These are phyloP conservation scores for Aphanomyces euteiches DNA, from an alignment of 352 stramenopile genomes.

Conservation along the genomic window DNA sequence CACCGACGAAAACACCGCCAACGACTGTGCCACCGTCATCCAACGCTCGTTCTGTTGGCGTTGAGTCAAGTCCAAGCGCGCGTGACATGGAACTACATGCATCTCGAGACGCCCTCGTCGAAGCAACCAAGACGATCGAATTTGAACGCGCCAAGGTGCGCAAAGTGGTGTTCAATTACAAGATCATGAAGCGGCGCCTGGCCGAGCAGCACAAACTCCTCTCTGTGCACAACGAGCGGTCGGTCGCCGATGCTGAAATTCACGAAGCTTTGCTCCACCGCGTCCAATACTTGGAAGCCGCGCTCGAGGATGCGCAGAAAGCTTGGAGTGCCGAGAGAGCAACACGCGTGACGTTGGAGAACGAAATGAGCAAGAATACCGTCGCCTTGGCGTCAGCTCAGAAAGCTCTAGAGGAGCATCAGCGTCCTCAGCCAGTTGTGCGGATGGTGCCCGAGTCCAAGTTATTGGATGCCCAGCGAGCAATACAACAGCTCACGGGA, in stretches of 20 bases:
- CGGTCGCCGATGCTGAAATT: conserved; percentile 48
- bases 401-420: conserved; percentile 22
- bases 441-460: conserved; percentile 13
- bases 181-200: conserved; percentile 49
- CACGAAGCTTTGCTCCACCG: conserved; percentile 58
- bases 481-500: conserved; percentile 9
- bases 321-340: conserved; percentile 51
- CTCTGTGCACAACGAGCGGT: conserved; percentile 51
- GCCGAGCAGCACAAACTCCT: conserved; percentile 69
- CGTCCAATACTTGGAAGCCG: conserved; percentile 45
- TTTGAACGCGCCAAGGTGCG: conserved; percentile 29
- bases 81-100: background rate
- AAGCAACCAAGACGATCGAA: conserved; percentile 18
- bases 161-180: conserved; percentile 42
- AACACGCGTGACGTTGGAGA: conserved; percentile 15
- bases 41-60: background rate
- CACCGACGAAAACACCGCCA: background rate
- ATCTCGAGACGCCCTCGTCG: background rate
- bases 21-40: background rate
- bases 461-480: conserved; percentile 18
- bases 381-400: conserved; percentile 4
- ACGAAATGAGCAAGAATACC: conserved; percentile 15
- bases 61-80: no score
- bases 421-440: background rate
- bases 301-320: conserved; percentile 40